Conservation (phyloP, 768 basidiomycete genomes). For the Suillus cothurnatus region DNA sequence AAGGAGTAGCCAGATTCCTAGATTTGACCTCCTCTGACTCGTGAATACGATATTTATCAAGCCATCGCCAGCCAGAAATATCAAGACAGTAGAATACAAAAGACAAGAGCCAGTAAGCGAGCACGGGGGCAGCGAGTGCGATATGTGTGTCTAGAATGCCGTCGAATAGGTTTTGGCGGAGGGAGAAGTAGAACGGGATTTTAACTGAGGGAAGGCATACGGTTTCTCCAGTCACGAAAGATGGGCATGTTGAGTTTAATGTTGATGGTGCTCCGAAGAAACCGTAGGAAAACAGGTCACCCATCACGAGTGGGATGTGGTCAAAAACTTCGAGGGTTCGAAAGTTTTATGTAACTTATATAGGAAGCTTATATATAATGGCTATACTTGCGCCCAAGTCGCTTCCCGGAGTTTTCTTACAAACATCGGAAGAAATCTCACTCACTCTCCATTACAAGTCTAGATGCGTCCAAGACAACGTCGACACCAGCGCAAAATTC, state of each 20-base stretch:
- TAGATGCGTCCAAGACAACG: background rate
- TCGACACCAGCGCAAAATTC: too few species aligned
- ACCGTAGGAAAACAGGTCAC: constrained; percentile 14
- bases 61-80: constrained; percentile 69
- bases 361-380: background rate
- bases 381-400: background rate
- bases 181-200: constrained; percentile 59
- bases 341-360: background rate
- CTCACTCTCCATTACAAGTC: background rate
- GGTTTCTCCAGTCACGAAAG: constrained; percentile 35
- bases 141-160: constrained; percentile 70
- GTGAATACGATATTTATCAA: constrained; percentile 87
- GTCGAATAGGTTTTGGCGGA: constrained; percentile 49
- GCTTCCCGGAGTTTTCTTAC: too few species aligned
- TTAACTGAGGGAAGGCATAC: constrained; percentile 38
- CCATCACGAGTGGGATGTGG: constrained; percentile 10
- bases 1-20: constrained; percentile 72
- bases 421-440: background rate
- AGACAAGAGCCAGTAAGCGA: constrained; percentile 85
- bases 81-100: constrained; percentile 84
- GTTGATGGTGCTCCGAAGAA: constrained; percentile 12
- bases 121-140: constrained; percentile 71
- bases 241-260: constrained; percentile 40
- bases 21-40: constrained; percentile 77
- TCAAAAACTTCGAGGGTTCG: background rate